Percentiles rank a stretch among this genome's conserved stretches.
These are phyloP conservation scores for Trichophyton mentagrophytes DNA, from an alignment of 2,329 filamentous ascomycete species.

Conservation along the genomic window DNA sequence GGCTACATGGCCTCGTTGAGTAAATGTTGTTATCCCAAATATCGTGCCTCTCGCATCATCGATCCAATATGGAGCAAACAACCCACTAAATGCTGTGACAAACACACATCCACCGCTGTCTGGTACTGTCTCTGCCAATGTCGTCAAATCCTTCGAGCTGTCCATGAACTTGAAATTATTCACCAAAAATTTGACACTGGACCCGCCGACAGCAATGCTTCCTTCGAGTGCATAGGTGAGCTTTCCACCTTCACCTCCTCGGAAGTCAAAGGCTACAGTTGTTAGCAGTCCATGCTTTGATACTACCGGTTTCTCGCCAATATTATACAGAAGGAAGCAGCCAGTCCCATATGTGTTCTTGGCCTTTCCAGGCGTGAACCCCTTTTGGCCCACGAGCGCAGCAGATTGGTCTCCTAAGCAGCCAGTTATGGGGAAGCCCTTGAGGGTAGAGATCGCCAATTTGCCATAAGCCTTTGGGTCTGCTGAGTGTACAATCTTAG, in stretches of 20 bases:
- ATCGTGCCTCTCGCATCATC: constrained; percentile 83
- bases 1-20: constrained; percentile 72
- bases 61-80: constrained; percentile 92
- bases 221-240: constrained; percentile 70
- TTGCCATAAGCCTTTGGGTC: constrained; percentile 42
- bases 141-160: constrained; percentile 49
- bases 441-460: constrained; percentile 29
- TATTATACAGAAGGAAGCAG: constrained; percentile 81
- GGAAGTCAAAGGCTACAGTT: constrained; percentile 77
- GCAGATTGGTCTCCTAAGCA: constrained; percentile 80
- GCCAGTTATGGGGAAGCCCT: constrained; percentile 48
- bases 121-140: constrained; percentile 49
- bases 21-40: constrained; percentile 74
- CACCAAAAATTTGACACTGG: constrained; percentile 63
- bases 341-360: constrained; percentile 91
- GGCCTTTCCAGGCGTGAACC: constrained; percentile 66
- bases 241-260: constrained; percentile 34
- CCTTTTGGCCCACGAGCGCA: constrained; percentile 76
- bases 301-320: constrained; percentile 71
- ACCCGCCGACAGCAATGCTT: constrained; percentile 72
- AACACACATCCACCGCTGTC: constrained; percentile 78
- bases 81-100: constrained; percentile 79
- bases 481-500: constrained; percentile 67
- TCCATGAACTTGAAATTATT: constrained; percentile 53
- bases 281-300: constrained; percentile 70